Evolutionary conservation across 2,329 filamentous ascomycete species (phyloP), one percentile per base, ranked within the genome.

Genomic region (Hypomyces rosellus): DNA sequence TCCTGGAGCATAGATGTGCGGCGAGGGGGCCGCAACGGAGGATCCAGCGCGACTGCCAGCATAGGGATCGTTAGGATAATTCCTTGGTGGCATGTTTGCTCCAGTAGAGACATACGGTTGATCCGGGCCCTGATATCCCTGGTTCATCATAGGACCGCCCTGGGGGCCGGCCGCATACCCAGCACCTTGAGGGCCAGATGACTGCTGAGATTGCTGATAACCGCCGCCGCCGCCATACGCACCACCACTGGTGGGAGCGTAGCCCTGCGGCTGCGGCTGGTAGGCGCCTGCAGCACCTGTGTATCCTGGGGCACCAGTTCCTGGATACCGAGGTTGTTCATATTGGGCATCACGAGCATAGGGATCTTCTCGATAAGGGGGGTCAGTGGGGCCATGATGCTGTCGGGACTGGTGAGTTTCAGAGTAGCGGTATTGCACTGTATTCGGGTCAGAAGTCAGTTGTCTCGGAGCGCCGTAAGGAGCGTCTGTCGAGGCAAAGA

Each of bases 381-480:
- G 62, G 60, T 66, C 65, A 46, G 73, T 74, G 37, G 74, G 74
- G 50, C 74, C 74, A 57, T 71, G 71, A 54, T 76, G 69, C 59
- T 77, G 74, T 49, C 74, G 71, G 53, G 72, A 70, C 59, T 70
- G 68, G 49, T 70, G 68, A 40, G 74, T 76, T 67, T 78, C 71
- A 55, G 77, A 80, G 63, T 78, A 74, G 65, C 75, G 75, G 62
- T 80, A 80, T 66, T 77, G 75, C 63, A 73, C 78, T 81, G 71
- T 63, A 65, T 73, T 73, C 64, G 74, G 76, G 77, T 82, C 81
- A 82, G 78, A 80, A 68, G 65, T 61, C 50, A 66, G 70, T 25
- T 46, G 50, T 74, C 73, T 76, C 65, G 70, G 68, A 67, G 67
- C 70, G 61, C 68, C 63, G 65, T 66, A 71, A 63, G 69, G 67